Evolutionary conservation across 2,329 filamentous ascomycete species (phyloP).

Genomic region (Epichloe sp.): DNA sequence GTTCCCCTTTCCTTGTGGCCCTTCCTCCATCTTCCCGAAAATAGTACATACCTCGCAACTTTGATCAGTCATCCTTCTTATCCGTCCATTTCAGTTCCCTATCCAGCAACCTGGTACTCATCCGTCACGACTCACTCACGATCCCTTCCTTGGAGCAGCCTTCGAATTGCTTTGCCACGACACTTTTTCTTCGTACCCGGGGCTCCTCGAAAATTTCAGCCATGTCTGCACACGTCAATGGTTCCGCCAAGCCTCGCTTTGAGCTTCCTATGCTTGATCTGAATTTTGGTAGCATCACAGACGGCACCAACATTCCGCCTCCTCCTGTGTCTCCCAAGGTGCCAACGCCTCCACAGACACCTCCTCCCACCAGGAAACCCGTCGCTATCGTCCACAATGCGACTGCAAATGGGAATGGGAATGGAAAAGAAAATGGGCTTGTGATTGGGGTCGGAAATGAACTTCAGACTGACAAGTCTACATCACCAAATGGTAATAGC

Average conservation of each 20-base stretch:
- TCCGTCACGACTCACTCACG: background rate
- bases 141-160: background rate
- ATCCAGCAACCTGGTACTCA: background rate
- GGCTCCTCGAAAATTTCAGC: background rate
- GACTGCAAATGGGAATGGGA: background rate
- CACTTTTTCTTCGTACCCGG: background rate
- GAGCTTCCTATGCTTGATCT: slow-evolving; percentile 46
- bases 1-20: slow-evolving; percentile 5
- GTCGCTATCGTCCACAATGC: slow-evolving; percentile 2
- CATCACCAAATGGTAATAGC: slow-evolving; percentile 25
- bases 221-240: slow-evolving; percentile 22
- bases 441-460: background rate
- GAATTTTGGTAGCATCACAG: slow-evolving; percentile 45
- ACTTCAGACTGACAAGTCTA: slow-evolving; percentile 4
- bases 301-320: slow-evolving; percentile 47
- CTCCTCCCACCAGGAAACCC: slow-evolving; percentile 14
- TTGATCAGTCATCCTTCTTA: background rate
- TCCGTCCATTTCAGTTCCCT: background rate
- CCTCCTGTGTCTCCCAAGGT: slow-evolving; percentile 43
- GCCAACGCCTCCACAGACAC: slow-evolving; percentile 28
- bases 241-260: slow-evolving; percentile 26
- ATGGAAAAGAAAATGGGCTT: background rate
- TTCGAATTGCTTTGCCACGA: background rate
- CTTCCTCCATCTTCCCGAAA: background rate
- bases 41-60: background rate